Evolutionary conservation across 2,329 filamentous ascomycete genomes (phyloP).

Genomic region (Thielaviopsis euricoi): DNA sequence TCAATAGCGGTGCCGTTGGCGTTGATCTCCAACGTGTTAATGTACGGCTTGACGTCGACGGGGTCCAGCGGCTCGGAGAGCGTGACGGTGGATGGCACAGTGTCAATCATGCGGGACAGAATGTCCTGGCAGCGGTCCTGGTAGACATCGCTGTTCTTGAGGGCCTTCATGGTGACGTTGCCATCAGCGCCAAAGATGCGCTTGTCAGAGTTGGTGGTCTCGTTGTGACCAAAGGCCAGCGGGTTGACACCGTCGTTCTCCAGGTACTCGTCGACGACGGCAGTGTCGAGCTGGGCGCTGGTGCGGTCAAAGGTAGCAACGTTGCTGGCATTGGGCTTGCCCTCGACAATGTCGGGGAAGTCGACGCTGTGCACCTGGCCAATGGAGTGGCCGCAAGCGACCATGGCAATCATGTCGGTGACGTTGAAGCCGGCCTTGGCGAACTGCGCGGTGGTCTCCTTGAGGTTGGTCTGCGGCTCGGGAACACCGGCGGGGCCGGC

Average conservation of each 20-base stretch:
- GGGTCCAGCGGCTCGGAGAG: conserved; percentile 18
- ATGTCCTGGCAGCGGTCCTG: conserved; percentile 18
- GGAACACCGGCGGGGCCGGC: conserved; percentile 20
- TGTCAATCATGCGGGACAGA: conserved; percentile 22
- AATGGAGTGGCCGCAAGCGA: conserved; percentile 21
- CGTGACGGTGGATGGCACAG: conserved; percentile 18
- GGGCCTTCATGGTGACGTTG: conserved; percentile 25
- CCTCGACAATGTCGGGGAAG: conserved; percentile 16
- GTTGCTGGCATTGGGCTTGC: conserved; percentile 21
- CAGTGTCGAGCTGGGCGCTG: conserved; percentile 26
- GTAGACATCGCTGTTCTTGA: conserved; percentile 23
- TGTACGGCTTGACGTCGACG: conserved; percentile 20
- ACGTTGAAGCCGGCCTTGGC: conserved; percentile 19
- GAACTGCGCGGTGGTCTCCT: conserved; percentile 16
- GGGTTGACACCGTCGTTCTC: conserved; percentile 25
- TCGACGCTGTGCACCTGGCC: conserved; percentile 28
- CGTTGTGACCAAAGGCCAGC: conserved; percentile 24
- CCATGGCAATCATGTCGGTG: conserved; percentile 21
- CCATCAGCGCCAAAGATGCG: conserved; percentile 27
- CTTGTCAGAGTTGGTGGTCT: conserved; percentile 24
- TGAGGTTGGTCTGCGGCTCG: conserved; percentile 17
- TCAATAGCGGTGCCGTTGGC: conserved; percentile 14
- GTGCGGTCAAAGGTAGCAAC: conserved; percentile 22
- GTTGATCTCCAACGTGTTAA: conserved; percentile 16
- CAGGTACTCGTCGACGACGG: conserved; percentile 27